These are phyloP conservation scores for Cystobasidium onofrii DNA, from an alignment of 768 basidiomycete species.

Conservation along the genomic window DNA sequence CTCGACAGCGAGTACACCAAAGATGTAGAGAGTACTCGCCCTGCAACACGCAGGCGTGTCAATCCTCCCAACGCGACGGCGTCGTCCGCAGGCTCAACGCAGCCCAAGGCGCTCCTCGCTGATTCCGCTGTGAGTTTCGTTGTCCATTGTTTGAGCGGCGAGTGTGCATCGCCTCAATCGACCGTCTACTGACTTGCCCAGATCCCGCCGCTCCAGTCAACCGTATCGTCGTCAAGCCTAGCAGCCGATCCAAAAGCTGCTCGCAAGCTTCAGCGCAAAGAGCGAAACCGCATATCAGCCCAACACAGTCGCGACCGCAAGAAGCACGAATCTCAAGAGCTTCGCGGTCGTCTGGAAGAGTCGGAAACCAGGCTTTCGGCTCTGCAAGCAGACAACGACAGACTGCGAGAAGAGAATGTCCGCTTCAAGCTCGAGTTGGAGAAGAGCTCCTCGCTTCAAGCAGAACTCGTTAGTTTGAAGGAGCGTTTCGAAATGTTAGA, in stretches of 20 bases:
- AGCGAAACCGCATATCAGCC: constrained; percentile 3
- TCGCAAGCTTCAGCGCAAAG: background rate
- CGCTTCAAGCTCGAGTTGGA: background rate
- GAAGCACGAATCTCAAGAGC: background rate
- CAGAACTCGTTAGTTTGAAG: constrained; percentile 1
- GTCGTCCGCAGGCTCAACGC: background rate
- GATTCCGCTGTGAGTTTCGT: no score
- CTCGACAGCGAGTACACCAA: background rate
- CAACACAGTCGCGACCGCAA: background rate
- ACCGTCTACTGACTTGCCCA: background rate
- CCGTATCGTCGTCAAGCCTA: background rate
- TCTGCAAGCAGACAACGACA: background rate
- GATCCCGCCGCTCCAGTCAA: background rate
- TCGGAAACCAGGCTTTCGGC: background rate
- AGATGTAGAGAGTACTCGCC: background rate
- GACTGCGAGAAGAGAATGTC: background rate
- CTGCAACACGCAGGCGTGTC: background rate
- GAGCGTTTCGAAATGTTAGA: constrained; percentile 8
- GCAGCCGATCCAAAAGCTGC: background rate
- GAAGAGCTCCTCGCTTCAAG: background rate
- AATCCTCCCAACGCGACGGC: background rate
- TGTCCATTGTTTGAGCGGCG: no score
- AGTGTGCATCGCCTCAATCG: background rate
- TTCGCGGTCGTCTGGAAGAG: constrained; percentile 1
- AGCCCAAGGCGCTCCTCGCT: no score